A percentile compares a stretch with the other conserved stretches of the same genome.
Conservation (phyloP, 78 protist genomes). For the Dictyostelium capitatum region DNA sequence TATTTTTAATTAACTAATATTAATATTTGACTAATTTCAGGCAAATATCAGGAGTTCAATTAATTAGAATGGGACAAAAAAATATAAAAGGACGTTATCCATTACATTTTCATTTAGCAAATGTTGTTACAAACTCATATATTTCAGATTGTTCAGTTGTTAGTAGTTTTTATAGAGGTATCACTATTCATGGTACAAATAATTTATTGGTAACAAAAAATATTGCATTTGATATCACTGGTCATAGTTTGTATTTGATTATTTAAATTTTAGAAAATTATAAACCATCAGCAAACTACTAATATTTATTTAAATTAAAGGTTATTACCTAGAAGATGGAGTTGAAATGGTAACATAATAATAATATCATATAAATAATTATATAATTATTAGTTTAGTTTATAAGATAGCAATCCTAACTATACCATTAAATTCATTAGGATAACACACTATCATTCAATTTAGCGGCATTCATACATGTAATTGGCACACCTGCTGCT, state of each 20-base stretch:
- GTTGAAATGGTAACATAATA: conserved; percentile 87
- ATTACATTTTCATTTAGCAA: conserved; percentile 80
- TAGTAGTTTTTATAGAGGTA: conserved; percentile 61
- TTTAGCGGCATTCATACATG: conserved; percentile 51
- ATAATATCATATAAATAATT: too few relatives aligned
- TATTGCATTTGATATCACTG: conserved; percentile 81
- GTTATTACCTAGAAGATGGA: conserved; percentile 88
- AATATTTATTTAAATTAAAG: not conserved
- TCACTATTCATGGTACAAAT: conserved; percentile 85
- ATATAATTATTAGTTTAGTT: too few relatives aligned
- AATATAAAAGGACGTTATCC: conserved; percentile 85
- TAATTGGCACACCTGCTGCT: conserved; percentile 12
- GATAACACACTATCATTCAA: conserved; percentile 78
- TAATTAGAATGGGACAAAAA: conserved; percentile 85
- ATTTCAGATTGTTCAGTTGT: conserved; percentile 60
- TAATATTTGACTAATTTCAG: too few relatives aligned
- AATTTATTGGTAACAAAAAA: conserved; percentile 30
- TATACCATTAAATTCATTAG: too few relatives aligned
- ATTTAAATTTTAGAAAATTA: too few relatives aligned
- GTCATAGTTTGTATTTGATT: conserved; percentile 58
- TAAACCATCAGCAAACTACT: too few relatives aligned
- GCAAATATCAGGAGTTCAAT: conserved; percentile 73
- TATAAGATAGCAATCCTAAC: too few relatives aligned
- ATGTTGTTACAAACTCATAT: conserved; percentile 14
- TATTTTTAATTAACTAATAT: too few relatives aligned